Percentiles rank a stretch among this genome's conserved stretches.
Conservation (phyloP, 202 grass and related monocot species). For the Schoenoplectus tabernaemontani region DNA sequence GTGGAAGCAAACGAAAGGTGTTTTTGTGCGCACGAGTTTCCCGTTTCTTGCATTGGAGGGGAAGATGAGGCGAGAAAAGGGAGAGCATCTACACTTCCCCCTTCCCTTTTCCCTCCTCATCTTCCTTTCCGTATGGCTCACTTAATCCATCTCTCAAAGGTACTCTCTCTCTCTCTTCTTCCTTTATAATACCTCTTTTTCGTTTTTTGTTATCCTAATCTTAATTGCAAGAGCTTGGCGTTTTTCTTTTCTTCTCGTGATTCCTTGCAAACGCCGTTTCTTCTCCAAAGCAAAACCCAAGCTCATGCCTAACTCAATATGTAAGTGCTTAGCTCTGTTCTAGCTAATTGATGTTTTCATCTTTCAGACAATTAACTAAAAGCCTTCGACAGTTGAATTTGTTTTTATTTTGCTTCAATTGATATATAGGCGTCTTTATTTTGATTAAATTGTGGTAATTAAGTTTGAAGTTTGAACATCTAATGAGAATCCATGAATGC, state of each 20-base stretch:
- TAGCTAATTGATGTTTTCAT: neutral
- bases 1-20: neutral
- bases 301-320: neutral
- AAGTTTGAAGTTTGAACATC: neutral
- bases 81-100: constrained; percentile 12
- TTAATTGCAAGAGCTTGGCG: neutral
- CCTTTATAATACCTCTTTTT: neutral
- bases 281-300: neutral
- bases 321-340: neutral
- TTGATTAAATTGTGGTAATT: neutral
- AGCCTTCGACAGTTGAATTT: neutral
- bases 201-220: constrained; percentile 21
- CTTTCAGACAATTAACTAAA: neutral
- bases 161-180: neutral
- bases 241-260: neutral
- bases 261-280: neutral
- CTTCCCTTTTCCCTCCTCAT: neutral
- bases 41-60: constrained; percentile 19
- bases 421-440: neutral
- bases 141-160: constrained; percentile 27
- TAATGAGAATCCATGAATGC: neutral
- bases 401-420: neutral
- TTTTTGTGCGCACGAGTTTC: neutral
- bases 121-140: constrained; percentile 20
- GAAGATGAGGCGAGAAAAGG: constrained; percentile 10